A percentile compares a stretch with the other conserved stretches of the same genome.
Evolutionary conservation across 805 yeast species (phyloP).

Genomic region (Hanseniaspora mollemarum): DNA sequence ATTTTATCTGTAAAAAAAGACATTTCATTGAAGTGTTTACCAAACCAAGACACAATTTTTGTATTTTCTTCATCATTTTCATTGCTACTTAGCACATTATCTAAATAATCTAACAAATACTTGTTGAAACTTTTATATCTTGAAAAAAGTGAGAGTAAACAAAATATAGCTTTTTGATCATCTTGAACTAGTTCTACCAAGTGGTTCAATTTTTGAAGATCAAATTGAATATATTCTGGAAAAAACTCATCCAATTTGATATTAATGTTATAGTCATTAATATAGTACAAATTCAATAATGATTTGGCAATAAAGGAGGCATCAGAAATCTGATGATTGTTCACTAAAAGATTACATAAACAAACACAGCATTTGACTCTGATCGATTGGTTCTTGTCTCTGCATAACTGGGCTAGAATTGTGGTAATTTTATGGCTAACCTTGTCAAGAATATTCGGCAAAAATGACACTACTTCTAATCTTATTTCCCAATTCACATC

Average conservation of each 20-base stretch:
- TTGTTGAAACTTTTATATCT: slow-evolving; percentile 4
- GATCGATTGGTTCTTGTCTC: slow-evolving; percentile 2
- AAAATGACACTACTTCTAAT: neutral
- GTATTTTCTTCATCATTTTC: neutral
- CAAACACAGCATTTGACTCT: neutral
- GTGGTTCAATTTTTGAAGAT: neutral
- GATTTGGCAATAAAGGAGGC: neutral
- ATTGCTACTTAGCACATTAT: neutral
- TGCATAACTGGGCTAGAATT: neutral
- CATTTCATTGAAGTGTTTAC: neutral
- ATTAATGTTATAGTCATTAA: slow-evolving; percentile 7
- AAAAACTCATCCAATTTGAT: slow-evolving; percentile 2
- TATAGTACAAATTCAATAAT: slow-evolving; percentile 3
- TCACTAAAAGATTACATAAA: neutral
- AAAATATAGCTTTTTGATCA: slow-evolving; percentile 1
- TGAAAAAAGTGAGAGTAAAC: neutral
- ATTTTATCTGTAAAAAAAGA: neutral
- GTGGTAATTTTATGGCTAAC: neutral
- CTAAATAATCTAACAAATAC: neutral
- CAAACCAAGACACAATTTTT: slow-evolving; percentile 3
- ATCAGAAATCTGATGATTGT: neutral
- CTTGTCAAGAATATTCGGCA: neutral
- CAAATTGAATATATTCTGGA: neutral
- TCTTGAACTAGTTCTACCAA: neutral
- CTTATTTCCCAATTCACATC: slow-evolving; percentile 10